Conservation (phyloP, 2,329 filamentous ascomycete species). For the Calonectria hongkongensis region DNA sequence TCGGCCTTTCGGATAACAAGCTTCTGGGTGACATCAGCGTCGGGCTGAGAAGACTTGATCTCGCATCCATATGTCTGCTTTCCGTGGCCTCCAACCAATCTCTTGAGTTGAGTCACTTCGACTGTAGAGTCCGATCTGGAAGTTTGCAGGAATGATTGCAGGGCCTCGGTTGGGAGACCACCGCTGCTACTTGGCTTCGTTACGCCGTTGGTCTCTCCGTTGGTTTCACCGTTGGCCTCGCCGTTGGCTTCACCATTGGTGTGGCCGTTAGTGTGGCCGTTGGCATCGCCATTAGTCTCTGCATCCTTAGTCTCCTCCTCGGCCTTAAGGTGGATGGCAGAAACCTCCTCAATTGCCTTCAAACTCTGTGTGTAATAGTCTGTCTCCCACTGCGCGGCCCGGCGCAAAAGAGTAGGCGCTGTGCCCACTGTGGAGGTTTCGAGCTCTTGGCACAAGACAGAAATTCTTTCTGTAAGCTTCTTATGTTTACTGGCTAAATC, state of each 20-base stretch:
- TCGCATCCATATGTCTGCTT: slow-evolving; percentile 26
- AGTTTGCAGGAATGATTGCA: not conserved
- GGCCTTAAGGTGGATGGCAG: not conserved
- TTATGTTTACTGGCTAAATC: slow-evolving; percentile 9
- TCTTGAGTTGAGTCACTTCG: not conserved
- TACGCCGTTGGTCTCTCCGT: not conserved
- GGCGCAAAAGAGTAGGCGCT: not conserved
- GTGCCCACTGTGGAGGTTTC: not conserved
- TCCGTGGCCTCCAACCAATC: slow-evolving; percentile 21
- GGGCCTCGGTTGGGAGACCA: not conserved
- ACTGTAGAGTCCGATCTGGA: slow-evolving; percentile 2
- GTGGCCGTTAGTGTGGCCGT: not conserved
- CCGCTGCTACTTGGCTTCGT: not conserved
- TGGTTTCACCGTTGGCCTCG: not conserved
- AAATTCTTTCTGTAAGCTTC: slow-evolving; percentile 12
- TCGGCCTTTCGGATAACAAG: slow-evolving; percentile 10
- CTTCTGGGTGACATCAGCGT: not conserved
- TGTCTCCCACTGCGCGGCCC: slow-evolving; percentile 17
- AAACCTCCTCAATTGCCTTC: slow-evolving; percentile 17
- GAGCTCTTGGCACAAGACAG: slow-evolving; percentile 3
- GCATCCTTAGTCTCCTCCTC: not conserved
- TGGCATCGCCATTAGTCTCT: not conserved
- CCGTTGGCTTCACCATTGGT: not conserved
- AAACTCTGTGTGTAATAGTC: slow-evolving; percentile 15
- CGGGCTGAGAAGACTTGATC: not conserved